Conservation (phyloP, 164 flowering plant genomes). For the Nymphaea colorata region DNA sequence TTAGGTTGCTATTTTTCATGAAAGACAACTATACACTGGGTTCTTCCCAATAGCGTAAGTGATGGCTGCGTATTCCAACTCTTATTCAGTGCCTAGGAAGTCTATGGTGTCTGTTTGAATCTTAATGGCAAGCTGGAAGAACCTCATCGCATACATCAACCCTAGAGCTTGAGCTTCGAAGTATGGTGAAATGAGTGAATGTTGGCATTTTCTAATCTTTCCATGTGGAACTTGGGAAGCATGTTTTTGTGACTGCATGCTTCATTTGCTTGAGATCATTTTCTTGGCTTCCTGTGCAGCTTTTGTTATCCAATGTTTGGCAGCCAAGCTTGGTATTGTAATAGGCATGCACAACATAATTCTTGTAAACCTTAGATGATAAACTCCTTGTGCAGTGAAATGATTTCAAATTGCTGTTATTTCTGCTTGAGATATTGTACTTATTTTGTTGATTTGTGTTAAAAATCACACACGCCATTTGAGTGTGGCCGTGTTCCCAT, state of each 20-base stretch:
- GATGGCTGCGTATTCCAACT: constrained; percentile 41
- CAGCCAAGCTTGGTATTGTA: constrained; percentile 93
- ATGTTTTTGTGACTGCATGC: too few species aligned
- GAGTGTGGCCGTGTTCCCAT: too few species aligned
- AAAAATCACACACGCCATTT: too few species aligned
- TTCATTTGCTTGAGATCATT: constrained; percentile 84
- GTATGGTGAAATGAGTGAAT: neutral
- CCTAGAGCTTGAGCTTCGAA: constrained; percentile 31
- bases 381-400: too few species aligned
- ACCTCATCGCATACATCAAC: constrained; percentile 74
- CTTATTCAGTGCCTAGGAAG: constrained; percentile 33
- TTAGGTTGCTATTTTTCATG: constrained; percentile 87
- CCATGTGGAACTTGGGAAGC: too few species aligned
- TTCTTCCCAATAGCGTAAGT: constrained; percentile 51
- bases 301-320: constrained; percentile 73
- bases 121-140: constrained; percentile 71
- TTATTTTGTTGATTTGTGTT: too few species aligned
- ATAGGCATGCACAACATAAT: constrained; percentile 33
- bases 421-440: too few species aligned
- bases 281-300: constrained; percentile 87
- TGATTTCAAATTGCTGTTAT: too few species aligned
- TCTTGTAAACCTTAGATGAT: neutral
- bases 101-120: constrained; percentile 49
- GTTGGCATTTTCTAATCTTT: too few species aligned
- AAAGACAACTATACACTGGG: constrained; percentile 82